Conservation (phyloP, 2,329 filamentous ascomycete genomes). For the Neofusicoccum kwambonambiense region DNA sequence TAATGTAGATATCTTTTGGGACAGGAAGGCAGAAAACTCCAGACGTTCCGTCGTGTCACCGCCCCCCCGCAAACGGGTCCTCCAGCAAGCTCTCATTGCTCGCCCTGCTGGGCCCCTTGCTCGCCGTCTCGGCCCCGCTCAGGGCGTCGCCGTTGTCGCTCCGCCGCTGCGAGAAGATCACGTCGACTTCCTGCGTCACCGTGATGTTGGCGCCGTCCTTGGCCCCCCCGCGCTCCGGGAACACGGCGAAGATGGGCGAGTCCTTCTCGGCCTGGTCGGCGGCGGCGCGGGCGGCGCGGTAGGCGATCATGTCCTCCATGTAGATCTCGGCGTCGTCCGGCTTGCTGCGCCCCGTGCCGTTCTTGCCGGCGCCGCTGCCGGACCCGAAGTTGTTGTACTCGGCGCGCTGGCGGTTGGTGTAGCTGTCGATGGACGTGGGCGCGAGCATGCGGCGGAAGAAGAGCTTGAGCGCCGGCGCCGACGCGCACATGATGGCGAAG, state of each 20-base stretch:
- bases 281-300: not conserved
- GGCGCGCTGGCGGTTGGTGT: not conserved
- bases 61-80: not conserved
- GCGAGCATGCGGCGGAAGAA: slow-evolving; percentile 28
- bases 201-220: not conserved
- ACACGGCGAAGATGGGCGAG: not conserved
- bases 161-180: not conserved
- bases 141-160: not conserved
- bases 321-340: not conserved
- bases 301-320: not conserved
- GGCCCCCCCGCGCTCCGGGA: not conserved
- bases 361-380: not conserved
- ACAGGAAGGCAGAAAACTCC: no score
- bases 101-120: not conserved
- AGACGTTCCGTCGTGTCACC: no score
- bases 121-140: not conserved
- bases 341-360: no score
- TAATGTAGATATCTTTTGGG: no score
- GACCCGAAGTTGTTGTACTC: not conserved
- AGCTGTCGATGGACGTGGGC: not conserved
- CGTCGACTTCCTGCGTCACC: not conserved
- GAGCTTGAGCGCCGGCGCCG: slow-evolving; percentile 45
- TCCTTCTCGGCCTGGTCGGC: not conserved
- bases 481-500: slow-evolving; percentile 45
- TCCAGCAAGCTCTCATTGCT: not conserved